Evolutionary conservation across 192 early-diverging fungal genomes (phyloP), one percentile per base, ranked within the genome.

Genomic region (Coemansia sp.): DNA sequence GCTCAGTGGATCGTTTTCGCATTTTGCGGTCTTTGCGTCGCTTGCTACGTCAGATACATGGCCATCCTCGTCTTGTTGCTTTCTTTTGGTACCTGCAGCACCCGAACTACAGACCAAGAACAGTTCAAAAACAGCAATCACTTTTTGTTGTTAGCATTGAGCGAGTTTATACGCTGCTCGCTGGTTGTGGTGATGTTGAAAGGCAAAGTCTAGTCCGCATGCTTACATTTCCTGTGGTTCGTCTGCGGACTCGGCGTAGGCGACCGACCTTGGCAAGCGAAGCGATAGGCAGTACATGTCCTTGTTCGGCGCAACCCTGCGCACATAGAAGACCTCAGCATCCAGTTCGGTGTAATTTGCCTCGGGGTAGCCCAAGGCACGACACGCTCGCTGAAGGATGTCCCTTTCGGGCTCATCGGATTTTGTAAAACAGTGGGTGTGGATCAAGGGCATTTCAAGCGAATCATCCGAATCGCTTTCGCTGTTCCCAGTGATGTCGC

Each of bases 271-370:
- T 17, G 91, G 90, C 53, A 99, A 73, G 11, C 73, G 74, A 67
- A 99, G 92, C 13, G 91, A 91, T 45, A 98, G 78, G 68, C 98
- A 99, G 66, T 93, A 89, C 98, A 99, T 99, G 32, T 99, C 94
- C 84, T 99, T 99, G 55, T 94, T 95, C 3, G 98, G 98, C 2
- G 98, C 95, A 3, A 99, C 98, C 50, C 91, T 90, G 23, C 98
- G 89, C 2, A 99, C 98, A 71, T 86, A 89, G 69, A 92, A 89
- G 5, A 95, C 78, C 10, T 63, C 57, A 1, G 72, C 81, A n/a
- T 71, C 73, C 3, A 76, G 61, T 7, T 74, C 69, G 15, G 23
- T 42, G 54, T 73, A 69, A 23, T 69, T 38, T 29, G 84, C 75
- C 38, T 83, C 65, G 4, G 85, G 70, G 45, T 71, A 70, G 5